Base-by-base conservation (phyloP, 78 protist genomes). In the Dictyostelium citrinum region DNA sequence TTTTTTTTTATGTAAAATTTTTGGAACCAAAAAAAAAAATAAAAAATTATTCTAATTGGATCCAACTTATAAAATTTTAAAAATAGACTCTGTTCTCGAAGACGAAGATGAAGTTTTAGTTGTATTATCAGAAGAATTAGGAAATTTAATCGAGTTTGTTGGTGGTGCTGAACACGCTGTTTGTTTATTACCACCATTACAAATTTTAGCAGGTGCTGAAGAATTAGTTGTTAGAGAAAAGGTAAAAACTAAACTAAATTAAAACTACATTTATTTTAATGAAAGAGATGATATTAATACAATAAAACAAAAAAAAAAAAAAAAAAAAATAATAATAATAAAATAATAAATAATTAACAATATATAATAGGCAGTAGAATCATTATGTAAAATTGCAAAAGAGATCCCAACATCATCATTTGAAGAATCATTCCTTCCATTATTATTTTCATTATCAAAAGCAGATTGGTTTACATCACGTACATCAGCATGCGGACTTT, bases 81-180 rank as follows among this genome's bases (percentile, higher is more conserved):
- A 8, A 67, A 29, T 88, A 96, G 98, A 97, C 45, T 85, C 98
- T 3, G 85, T 96, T 33, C 77, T 88, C 20, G 99, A 98, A 39
- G 99, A 98, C 27, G 99, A 98, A 90, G 99, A 99, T 71, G 99
- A 99, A 37, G 98, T 98, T 11, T 84, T 98, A 14, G 86, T 98
- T 1, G 99, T 98, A 8, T 35, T 99, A 3, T 97, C 99, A 11
- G 99, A 98, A 46, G 98, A 98, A 86, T 95, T 99, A 33, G 99
- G 98, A 12, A 82, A 92, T 7, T 96, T 99, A 29, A 97, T 96
- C 10, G 96, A 94, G 41, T 91, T 91, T 41, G 98, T 98, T 2
- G 99, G 99, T 68, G 99, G 99, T 10, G 64, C 90, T 0, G 98
- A 91, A 31, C 83, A 96, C 33, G 96, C 99, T 0, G 71, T 85